Percentiles rank a stretch among this genome's conserved stretches.
These are phyloP conservation scores for Neurospora pannonica DNA, from an alignment of 495 filamentous ascomycete genomes.

Conservation along the genomic window DNA sequence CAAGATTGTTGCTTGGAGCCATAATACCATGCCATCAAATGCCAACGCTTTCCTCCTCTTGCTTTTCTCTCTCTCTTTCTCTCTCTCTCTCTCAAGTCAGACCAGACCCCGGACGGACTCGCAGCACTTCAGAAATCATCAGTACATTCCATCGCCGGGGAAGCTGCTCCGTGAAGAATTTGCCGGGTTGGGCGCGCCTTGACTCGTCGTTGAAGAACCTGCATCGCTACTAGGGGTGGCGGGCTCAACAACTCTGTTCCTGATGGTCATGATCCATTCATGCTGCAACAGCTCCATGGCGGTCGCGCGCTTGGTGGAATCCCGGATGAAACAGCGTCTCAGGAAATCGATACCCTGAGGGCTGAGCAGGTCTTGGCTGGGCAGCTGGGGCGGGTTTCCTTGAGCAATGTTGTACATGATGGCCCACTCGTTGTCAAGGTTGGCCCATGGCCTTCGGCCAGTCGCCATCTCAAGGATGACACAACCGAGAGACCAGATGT, in stretches of 20 bases:
- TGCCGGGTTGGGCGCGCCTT: slow-evolving; percentile 23
- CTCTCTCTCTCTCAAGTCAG: neutral
- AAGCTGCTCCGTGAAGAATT: slow-evolving; percentile 1
- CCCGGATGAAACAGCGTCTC: slow-evolving; percentile 74
- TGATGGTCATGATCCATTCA: slow-evolving; percentile 77
- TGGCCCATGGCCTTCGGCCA: slow-evolving; percentile 91
- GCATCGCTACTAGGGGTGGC: slow-evolving; percentile 42
- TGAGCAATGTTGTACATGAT: slow-evolving; percentile 99
- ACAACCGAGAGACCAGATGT: slow-evolving; percentile 95
- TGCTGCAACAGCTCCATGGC: slow-evolving; percentile 89
- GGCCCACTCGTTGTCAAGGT: slow-evolving; percentile 96
- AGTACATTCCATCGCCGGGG: slow-evolving; percentile 7
- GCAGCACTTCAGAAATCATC: neutral
- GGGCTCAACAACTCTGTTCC: slow-evolving; percentile 46
- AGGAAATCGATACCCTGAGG: slow-evolving; percentile 81
- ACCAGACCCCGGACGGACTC: neutral
- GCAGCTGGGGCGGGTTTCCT: slow-evolving; percentile 82
- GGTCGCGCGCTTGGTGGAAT: slow-evolving; percentile 67
- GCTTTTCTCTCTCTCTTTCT: neutral
- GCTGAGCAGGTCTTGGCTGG: slow-evolving; percentile 72
- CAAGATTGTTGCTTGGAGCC: neutral
- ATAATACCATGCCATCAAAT: neutral
- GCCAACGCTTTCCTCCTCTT: neutral
- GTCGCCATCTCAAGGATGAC: slow-evolving; percentile 98
- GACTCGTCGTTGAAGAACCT: slow-evolving; percentile 23